These are phyloP conservation scores for Scheffersomyces segobiensis DNA, from an alignment of 1,139 yeast genomes.

Conservation along the genomic window DNA sequence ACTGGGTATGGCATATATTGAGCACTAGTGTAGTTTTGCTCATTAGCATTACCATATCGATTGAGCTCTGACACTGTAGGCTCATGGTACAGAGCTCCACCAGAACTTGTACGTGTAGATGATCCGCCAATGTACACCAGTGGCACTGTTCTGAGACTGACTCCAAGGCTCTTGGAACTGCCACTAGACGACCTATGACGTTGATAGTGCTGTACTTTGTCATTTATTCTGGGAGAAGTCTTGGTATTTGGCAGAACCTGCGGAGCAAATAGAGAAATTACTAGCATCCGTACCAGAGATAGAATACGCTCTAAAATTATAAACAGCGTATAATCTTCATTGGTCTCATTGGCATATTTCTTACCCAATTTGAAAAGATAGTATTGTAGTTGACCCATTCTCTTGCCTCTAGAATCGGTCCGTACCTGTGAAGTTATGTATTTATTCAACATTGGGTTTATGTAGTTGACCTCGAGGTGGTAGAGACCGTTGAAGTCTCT, in stretches of 20 bases:
- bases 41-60: background rate
- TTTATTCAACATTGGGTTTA: conserved; percentile 9
- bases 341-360: background rate
- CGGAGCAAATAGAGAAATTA: background rate
- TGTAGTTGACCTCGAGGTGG: conserved; percentile 4
- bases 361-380: background rate
- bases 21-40: background rate
- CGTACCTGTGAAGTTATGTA: conserved; percentile 2
- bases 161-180: background rate
- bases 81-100: background rate
- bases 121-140: background rate
- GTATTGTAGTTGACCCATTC: background rate
- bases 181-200: background rate
- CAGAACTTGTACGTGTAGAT: background rate
- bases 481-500: conserved; percentile 4
- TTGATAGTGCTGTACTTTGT: background rate
- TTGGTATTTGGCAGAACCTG: background rate
- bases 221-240: background rate
- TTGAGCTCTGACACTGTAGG: background rate
- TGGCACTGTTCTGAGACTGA: background rate
- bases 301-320: background rate
- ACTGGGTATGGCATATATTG: background rate
- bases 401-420: background rate
- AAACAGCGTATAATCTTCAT: background rate
- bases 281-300: background rate